Percentiles rank a stretch among this genome's conserved stretches.
Conservation (phyloP, 805 yeast species). For the Metschnikowia aberdeeniae region DNA sequence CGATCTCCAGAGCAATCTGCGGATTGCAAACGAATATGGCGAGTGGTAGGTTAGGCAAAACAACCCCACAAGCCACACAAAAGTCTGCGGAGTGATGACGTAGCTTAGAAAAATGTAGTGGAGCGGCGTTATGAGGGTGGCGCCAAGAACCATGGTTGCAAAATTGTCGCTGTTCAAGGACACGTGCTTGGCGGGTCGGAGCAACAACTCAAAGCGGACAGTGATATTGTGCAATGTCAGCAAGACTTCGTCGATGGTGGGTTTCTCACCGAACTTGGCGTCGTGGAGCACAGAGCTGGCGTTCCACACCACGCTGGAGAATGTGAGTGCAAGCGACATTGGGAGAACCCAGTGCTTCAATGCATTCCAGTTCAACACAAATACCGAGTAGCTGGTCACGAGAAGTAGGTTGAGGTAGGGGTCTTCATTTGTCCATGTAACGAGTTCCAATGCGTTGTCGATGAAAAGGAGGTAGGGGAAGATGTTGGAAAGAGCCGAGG, state of each 20-base stretch:
- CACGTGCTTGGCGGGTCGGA: constrained; percentile 36
- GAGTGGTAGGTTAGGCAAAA: constrained; percentile 43
- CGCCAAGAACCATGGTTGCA: constrained; percentile 26
- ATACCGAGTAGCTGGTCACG: constrained; percentile 34
- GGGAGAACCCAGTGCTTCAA: constrained; percentile 39
- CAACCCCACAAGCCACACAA: constrained; percentile 35
- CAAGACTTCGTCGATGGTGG: constrained; percentile 51
- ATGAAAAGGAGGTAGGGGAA: constrained; percentile 46
- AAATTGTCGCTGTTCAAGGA: constrained; percentile 24
- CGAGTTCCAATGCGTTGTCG: constrained; percentile 41
- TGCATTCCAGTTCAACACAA: constrained; percentile 41
- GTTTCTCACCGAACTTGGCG: constrained; percentile 40
- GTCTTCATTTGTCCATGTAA: constrained; percentile 56
- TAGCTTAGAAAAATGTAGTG: constrained; percentile 35
- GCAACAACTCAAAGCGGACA: constrained; percentile 37
- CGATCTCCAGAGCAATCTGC: constrained; percentile 50
- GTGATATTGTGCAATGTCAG: constrained; percentile 45
- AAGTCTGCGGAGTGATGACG: constrained; percentile 30
- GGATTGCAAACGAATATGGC: constrained; percentile 43
- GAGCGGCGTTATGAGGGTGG: constrained; percentile 40
- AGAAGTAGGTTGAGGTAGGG: constrained; percentile 44
- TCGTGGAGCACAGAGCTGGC: constrained; percentile 40
- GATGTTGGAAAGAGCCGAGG: constrained; percentile 43
- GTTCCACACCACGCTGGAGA: constrained; percentile 44
- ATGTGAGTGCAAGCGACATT: constrained; percentile 28